Evolutionary conservation across 2,329 filamentous ascomycete species (phyloP).

Genomic region (Cercospora nicotianae): DNA sequence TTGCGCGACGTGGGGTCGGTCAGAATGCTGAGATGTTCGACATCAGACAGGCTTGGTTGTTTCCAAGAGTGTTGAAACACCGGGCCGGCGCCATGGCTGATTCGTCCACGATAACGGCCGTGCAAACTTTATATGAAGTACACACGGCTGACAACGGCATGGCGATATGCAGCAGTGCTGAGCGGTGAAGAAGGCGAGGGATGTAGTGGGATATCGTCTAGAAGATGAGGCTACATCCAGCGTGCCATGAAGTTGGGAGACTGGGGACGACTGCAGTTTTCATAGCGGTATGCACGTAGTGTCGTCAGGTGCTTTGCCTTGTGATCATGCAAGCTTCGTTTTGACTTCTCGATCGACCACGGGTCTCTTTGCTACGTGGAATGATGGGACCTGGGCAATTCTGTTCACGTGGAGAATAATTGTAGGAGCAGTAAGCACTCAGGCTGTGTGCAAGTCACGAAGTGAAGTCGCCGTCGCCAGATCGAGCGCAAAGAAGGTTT

Average conservation of each 20-base stretch:
- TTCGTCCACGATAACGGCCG: background rate
- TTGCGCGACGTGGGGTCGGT: background rate
- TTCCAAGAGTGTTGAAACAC: background rate
- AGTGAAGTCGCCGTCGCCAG: background rate
- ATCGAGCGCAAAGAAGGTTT: conserved; percentile 1
- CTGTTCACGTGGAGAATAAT: background rate
- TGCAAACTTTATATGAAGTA: conserved; percentile 2
- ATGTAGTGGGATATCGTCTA: conserved; percentile 8
- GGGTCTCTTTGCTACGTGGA: background rate
- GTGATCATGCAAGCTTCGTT: background rate
- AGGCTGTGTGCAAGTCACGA: background rate
- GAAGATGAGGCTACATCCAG: background rate
- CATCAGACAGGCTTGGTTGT: background rate
- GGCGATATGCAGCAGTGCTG: background rate
- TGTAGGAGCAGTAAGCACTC: background rate
- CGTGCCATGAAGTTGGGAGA: background rate
- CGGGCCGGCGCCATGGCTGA: background rate
- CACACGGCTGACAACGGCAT: conserved; percentile 4
- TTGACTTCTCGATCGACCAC: background rate
- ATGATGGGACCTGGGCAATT: background rate
- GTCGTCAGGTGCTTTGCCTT: background rate
- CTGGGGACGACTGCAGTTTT: background rate
- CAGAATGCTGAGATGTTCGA: background rate
- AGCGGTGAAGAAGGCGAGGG: conserved; percentile 7
- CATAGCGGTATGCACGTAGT: background rate